Base-by-base conservation (phyloP, 129 eudicot genomes). In the Lonicera japonica region DNA sequence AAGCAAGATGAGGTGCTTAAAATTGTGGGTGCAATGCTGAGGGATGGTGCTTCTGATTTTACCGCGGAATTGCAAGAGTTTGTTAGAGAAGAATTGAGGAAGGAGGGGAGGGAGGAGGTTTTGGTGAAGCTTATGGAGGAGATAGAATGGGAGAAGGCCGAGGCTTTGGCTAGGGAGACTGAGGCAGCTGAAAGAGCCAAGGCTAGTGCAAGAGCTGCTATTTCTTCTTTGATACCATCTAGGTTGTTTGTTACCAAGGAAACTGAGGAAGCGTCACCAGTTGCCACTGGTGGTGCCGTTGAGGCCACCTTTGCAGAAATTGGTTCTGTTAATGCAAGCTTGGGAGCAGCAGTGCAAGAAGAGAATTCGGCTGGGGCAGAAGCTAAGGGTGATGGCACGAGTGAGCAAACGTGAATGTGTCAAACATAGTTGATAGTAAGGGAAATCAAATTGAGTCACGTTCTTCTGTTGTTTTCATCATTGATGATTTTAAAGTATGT, bases 181-280 rank as follows among this genome's bases (percentile, higher is more conserved):
- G 94, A 84, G 66, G 96, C 83, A 55, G 90, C 90, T 0, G 96
- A 87, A 60, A 78, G 61, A 68, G 90, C 90, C 19, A 91, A 91
- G 77, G 96, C 79, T 20, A 84, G 90, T 67, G 80, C 96, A 4
- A 76, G 80, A 43, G 86, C 83, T 55, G 90, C 96, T 7, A 80
- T 87, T 70, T 75, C 90, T n/a, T 77, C 95, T 24, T 57, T 91
- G 69, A 41, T 91, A 79, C 92, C 95, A 0, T 76, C 86, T 6
- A 90, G 81, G 79, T 54, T 83, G 70, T 81, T 79, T 65, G 90
- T 85, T 24, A 77, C 74, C 22, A 77, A 83, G 72, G 77, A 68
- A 62, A 50, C 34, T 58, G 77, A 53, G 20, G 61, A 68, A 7
- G 64, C 29, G 13, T 57, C 41, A 29, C 36, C 36, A 29, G 36